Evolutionary conservation across 257 asterid genomes (phyloP).

Genomic region (Nicotiana sylvestris): DNA sequence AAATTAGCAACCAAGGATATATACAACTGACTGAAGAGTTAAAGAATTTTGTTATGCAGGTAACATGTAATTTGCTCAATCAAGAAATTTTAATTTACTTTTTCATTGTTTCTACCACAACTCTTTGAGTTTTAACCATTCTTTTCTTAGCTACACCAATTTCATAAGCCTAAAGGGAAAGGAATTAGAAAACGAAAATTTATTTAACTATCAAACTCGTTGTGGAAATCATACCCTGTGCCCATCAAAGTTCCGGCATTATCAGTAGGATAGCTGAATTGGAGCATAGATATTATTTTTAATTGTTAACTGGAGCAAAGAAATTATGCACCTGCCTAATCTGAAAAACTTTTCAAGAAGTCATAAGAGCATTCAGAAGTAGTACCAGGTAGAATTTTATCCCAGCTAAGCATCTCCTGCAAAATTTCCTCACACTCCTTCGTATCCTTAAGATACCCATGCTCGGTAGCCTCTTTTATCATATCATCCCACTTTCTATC

Average conservation of each 20-base stretch:
- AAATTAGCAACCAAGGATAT: background rate
- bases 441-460: constrained; percentile 60
- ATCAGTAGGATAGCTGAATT: background rate
- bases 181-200: background rate
- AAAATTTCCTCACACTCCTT: constrained; percentile 74
- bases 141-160: background rate
- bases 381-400: constrained; percentile 83
- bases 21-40: background rate
- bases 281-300: background rate
- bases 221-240: background rate
- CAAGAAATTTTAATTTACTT: background rate
- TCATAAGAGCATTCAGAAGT: constrained; percentile 7
- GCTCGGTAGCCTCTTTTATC: constrained; percentile 57
- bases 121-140: background rate
- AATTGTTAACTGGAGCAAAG: background rate
- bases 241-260: background rate
- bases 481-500: constrained; percentile 77
- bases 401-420: constrained; percentile 89
- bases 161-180: background rate
- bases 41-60: background rate
- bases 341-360: background rate
- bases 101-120: background rate
- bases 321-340: background rate
- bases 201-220: background rate
- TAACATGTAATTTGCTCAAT: background rate